Percentiles rank a stretch among this genome's conserved stretches.
These are phyloP conservation scores for Blastobotrys illinoisensis DNA, from an alignment of 1,139 yeast species.

Conservation along the genomic window DNA sequence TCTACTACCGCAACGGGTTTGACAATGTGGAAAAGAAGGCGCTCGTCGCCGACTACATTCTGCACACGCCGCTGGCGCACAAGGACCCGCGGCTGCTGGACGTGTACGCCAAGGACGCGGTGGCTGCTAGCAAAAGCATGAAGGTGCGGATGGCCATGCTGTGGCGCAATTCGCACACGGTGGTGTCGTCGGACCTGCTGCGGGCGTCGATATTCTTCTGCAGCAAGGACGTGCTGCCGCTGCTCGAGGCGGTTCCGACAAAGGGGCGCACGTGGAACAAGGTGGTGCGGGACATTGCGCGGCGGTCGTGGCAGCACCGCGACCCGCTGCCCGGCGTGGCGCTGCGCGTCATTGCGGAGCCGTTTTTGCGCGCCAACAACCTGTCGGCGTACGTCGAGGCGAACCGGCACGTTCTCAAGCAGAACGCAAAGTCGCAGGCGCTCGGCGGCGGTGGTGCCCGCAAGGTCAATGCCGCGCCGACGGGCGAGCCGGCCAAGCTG, in stretches of 20 bases:
- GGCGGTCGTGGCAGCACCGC: conserved; percentile 87
- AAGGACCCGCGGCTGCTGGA: conserved; percentile 60
- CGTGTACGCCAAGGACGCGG: conserved; percentile 58
- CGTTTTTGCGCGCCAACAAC: conserved; percentile 70
- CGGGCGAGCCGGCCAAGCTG: conserved; percentile 47
- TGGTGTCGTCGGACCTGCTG: conserved; percentile 68
- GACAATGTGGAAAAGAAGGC: conserved; percentile 76
- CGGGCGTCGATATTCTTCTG: conserved; percentile 82
- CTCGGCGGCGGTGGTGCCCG: conserved; percentile 14
- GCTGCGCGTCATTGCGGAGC: conserved; percentile 4
- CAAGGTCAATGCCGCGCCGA: conserved; percentile 25
- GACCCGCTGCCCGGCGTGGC: conserved; percentile 17
- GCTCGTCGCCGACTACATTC: conserved; percentile 54
- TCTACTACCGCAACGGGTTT: conserved; percentile 63
- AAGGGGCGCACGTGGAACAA: conserved; percentile 52
- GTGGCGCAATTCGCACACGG: conserved; percentile 79
- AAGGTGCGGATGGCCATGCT: conserved; percentile 79
- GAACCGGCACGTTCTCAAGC: conserved; percentile 72
- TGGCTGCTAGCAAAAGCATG: conserved; percentile 62
- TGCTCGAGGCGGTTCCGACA: neutral
- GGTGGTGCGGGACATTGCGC: conserved; percentile 76
- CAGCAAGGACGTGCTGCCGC: conserved; percentile 28
- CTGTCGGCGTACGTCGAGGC: conserved; percentile 84
- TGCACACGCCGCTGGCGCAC: conserved; percentile 46
- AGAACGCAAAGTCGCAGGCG: conserved; percentile 25